These are phyloP conservation scores for Aureobasidium sp. DNA, from an alignment of 2,329 filamentous ascomycete genomes.

Conservation along the genomic window DNA sequence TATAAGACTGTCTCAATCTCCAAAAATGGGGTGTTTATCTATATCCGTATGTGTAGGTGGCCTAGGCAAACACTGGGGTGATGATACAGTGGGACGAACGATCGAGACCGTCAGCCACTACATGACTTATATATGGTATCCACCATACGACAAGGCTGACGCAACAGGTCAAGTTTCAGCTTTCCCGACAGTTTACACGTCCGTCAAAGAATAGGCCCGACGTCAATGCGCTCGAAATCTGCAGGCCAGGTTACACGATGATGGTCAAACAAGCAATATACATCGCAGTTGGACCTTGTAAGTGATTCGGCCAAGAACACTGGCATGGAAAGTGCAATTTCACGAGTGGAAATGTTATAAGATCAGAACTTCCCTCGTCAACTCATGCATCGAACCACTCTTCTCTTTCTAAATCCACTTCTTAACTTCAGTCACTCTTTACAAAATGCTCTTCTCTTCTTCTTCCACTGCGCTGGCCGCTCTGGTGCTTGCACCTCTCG, in stretches of 20 bases:
- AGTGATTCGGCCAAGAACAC: background rate
- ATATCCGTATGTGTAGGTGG: too few relatives aligned
- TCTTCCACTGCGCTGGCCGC: slow-evolving; percentile 6
- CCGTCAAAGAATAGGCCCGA: background rate
- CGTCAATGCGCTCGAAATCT: background rate
- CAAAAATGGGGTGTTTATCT: too few relatives aligned
- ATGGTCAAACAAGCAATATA: background rate
- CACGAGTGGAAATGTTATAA: background rate
- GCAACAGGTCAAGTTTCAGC: slow-evolving; percentile 1
- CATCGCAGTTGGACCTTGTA: background rate
- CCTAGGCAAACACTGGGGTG: too few relatives aligned
- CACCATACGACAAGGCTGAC: background rate
- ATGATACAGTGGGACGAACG: background rate
- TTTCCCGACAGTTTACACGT: background rate
- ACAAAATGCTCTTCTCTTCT: slow-evolving; percentile 3
- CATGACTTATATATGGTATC: background rate
- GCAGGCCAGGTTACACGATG: background rate
- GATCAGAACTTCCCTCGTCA: background rate
- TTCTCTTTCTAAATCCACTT: background rate
- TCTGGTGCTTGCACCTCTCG: background rate
- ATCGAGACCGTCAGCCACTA: background rate
- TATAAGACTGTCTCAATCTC: too few relatives aligned
- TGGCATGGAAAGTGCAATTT: background rate
- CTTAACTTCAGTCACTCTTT: background rate
- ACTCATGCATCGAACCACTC: background rate